Conservation (phyloP, 2,329 filamentous ascomycete genomes). For the Blumeria graminis region DNA sequence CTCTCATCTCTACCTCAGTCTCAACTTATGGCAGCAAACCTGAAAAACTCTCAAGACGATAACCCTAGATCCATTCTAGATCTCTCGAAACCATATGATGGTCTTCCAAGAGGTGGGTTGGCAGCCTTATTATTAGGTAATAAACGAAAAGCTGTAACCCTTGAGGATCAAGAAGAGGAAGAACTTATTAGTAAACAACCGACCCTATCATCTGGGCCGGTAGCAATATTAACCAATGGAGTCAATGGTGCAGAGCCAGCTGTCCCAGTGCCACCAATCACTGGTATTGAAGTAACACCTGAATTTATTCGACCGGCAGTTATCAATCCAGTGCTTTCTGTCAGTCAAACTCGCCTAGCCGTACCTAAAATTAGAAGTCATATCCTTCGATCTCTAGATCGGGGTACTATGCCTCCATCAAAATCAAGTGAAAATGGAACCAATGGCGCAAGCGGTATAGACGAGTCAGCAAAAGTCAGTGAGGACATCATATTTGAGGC, state of each 20-base stretch:
- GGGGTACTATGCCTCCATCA: slow-evolving; percentile 23
- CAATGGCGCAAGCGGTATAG: slow-evolving; percentile 20
- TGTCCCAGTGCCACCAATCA: slow-evolving; percentile 30
- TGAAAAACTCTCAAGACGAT: slow-evolving; percentile 41
- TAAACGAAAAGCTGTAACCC: slow-evolving; percentile 56
- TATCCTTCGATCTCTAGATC: slow-evolving; percentile 61
- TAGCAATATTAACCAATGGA: slow-evolving; percentile 52
- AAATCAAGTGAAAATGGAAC: slow-evolving; percentile 14
- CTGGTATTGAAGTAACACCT: slow-evolving; percentile 43
- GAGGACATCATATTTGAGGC: slow-evolving; percentile 70
- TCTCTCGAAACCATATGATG: slow-evolving; percentile 81
- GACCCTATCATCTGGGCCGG: slow-evolving; percentile 36
- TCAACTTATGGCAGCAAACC: slow-evolving; percentile 57
- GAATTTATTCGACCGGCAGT: slow-evolving; percentile 77
- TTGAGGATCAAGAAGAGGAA: slow-evolving; percentile 52
- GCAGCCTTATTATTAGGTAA: slow-evolving; percentile 73
- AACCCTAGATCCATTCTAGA: slow-evolving; percentile 66
- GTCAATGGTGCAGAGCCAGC: slow-evolving; percentile 58
- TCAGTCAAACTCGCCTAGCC: slow-evolving; percentile 66
- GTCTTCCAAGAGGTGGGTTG: slow-evolving; percentile 71
- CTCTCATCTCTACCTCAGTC: slow-evolving; percentile 76
- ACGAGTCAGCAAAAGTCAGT: slow-evolving; percentile 36
- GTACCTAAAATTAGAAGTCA: slow-evolving; percentile 68
- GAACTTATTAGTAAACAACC: slow-evolving; percentile 33
- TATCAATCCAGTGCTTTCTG: slow-evolving; percentile 53